These are phyloP conservation scores for Fusarium nurragi DNA, from an alignment of 2,329 filamentous ascomycete genomes.

Conservation along the genomic window DNA sequence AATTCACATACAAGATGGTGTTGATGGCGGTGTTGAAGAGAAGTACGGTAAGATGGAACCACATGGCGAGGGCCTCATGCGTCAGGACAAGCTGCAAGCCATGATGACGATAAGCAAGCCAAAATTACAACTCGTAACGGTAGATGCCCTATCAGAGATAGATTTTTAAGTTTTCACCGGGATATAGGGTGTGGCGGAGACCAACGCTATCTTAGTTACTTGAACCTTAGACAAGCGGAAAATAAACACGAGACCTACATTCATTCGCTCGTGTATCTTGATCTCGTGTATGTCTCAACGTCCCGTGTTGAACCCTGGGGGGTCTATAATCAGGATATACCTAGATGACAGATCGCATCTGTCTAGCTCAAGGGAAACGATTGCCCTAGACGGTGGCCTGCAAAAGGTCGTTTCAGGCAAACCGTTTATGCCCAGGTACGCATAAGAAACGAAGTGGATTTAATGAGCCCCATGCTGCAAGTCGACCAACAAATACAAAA, in stretches of 20 bases:
- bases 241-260: constrained; percentile 19
- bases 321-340: constrained; percentile 14
- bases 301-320: background rate
- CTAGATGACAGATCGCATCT: background rate
- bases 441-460: constrained; percentile 23
- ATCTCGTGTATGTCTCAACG: background rate
- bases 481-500: constrained; percentile 31
- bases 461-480: constrained; percentile 11
- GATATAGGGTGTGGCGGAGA: constrained; percentile 3
- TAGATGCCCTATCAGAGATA: constrained; percentile 10
- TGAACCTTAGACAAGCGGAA: constrained; percentile 12
- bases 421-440: constrained; percentile 13
- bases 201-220: background rate
- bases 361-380: background rate
- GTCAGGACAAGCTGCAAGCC: constrained; percentile 30
- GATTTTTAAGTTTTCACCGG: background rate
- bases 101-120: constrained; percentile 25
- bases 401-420: constrained; percentile 14
- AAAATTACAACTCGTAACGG: constrained; percentile 8
- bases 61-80: constrained; percentile 26
- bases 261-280: background rate
- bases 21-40: constrained; percentile 11
- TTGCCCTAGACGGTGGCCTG: background rate
- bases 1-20: constrained; percentile 5
- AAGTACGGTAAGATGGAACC: constrained; percentile 13